phyloP scores from a whole-genome alignment of 805 yeast genomes.

The Hanseniaspora taiwanica region DNA sequence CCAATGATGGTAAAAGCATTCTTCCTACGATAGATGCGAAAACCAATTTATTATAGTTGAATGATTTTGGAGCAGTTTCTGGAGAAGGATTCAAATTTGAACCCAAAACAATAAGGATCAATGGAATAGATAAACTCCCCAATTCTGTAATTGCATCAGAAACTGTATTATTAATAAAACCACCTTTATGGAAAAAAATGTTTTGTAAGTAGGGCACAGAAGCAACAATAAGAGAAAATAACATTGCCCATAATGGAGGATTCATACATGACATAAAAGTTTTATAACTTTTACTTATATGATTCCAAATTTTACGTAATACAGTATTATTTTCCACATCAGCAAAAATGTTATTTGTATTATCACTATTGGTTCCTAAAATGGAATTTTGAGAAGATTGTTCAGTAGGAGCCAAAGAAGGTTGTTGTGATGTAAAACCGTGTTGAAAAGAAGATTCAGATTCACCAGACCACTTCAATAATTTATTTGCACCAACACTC shows the following conservation, averaged over 20 bases:
- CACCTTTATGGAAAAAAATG: slow-evolving; percentile 41
- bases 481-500: slow-evolving; percentile 77
- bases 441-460: not conserved
- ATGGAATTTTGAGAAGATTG: slow-evolving; percentile 1
- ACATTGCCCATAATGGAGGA: slow-evolving; percentile 77
- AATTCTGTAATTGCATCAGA: slow-evolving; percentile 50
- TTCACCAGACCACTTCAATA: slow-evolving; percentile 35
- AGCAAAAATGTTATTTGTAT: not conserved
- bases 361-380: slow-evolving; percentile 2
- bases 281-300: slow-evolving; percentile 4
- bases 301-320: slow-evolving; percentile 10
- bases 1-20: slow-evolving; percentile 63
- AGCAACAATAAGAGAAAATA: slow-evolving; percentile 54
- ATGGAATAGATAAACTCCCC: slow-evolving; percentile 66
- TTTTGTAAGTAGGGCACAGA: slow-evolving; percentile 45
- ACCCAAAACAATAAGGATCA: slow-evolving; percentile 63
- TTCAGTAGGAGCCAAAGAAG: slow-evolving; percentile 3
- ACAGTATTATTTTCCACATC: slow-evolving; percentile 5
- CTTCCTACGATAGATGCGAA: slow-evolving; percentile 60
- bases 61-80: slow-evolving; percentile 54
- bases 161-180: slow-evolving; percentile 54
- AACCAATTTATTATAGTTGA: slow-evolving; percentile 48
- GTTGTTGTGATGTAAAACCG: slow-evolving; percentile 1
- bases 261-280: slow-evolving; percentile 41
- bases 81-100: slow-evolving; percentile 60